These are phyloP conservation scores for Paracorniculantispora psalliotae DNA, from an alignment of 2,329 filamentous ascomycete genomes.

Conservation along the genomic window DNA sequence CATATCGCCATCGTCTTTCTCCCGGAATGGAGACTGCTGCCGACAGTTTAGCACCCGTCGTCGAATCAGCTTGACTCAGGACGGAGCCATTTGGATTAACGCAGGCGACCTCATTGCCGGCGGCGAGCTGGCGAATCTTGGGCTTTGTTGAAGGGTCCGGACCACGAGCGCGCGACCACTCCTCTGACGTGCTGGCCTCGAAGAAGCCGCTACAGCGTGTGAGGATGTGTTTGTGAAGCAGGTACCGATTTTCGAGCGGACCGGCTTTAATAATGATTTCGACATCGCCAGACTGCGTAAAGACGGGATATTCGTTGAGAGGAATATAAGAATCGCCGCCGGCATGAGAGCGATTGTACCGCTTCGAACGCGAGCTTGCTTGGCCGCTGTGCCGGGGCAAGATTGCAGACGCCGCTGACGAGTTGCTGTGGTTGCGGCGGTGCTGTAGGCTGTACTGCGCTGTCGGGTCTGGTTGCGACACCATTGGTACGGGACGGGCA, in stretches of 20 bases:
- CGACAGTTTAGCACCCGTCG: not conserved
- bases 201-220: slow-evolving; percentile 93
- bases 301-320: slow-evolving; percentile 90
- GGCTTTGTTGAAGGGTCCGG: slow-evolving; percentile 10
- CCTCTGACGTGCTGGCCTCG: slow-evolving; percentile 74
- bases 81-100: slow-evolving; percentile 8
- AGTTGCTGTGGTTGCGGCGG: slow-evolving; percentile 44
- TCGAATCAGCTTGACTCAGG: slow-evolving; percentile 10
- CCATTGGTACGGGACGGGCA: slow-evolving; percentile 38
- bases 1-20: slow-evolving; percentile 73
- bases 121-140: slow-evolving; percentile 19
- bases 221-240: slow-evolving; percentile 82
- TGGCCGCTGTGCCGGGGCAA: slow-evolving; percentile 20
- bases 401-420: slow-evolving; percentile 49
- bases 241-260: slow-evolving; percentile 66
- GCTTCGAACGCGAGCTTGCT: slow-evolving; percentile 54
- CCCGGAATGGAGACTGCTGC: slow-evolving; percentile 6
- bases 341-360: slow-evolving; percentile 76
- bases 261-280: slow-evolving; percentile 74
- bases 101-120: slow-evolving; percentile 42
- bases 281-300: slow-evolving; percentile 85
- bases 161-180: slow-evolving; percentile 52
- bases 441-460: slow-evolving; percentile 15
- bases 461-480: slow-evolving; percentile 54
- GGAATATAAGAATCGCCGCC: slow-evolving; percentile 64